Evolutionary conservation across 768 basidiomycete genomes (phyloP), one percentile per base, ranked within the genome.

Genomic region (Boletus subcaerulescens): DNA sequence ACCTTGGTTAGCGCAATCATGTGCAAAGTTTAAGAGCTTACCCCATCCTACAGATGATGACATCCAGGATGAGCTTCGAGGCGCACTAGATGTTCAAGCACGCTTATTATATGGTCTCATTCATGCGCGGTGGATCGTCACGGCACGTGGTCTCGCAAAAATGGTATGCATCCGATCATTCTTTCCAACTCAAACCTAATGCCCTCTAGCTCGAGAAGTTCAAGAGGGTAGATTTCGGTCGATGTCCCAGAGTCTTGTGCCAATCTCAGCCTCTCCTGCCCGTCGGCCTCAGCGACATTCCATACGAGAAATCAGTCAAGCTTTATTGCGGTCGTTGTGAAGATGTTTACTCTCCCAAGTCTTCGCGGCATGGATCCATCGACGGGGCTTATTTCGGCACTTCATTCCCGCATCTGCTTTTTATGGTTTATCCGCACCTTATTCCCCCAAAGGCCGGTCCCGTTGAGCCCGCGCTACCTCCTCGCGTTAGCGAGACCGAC

Each of bases 331-430:
- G 94, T 2, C 87, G 94, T 36, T 99, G 97, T 73, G 96, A 99
- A 74, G 97, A 99, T 73, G 87, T 99, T 62, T 99, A 98, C 74
- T 93, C 91, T 0, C 97, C 97, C 36, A 99, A 99, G 71, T 94
- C 91, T 2, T 94, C 93, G 6, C 84, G 96, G 29, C 97, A 99
- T 71, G 96, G 96, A 46, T 89, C 89, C 36, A 98, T 99, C 68
- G 97, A 99, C 69, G 96, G 97, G 29, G 97, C 97, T 2, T 99
- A 96, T 74, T 99, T 99, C 63, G 97, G 97, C 56, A 96, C 94
- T 0, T 97, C 95, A 1, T 98, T 98, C 77, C 93, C 95, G 0
- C 96, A 98, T 70, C 85, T 99, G 51, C 77, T 98, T 45, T 97
- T 95, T 77, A 92, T 98, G 77, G 93, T 98, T 35, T 98, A 98